Conservation (phyloP, 2,329 filamentous ascomycete genomes). For the Neopestalotiopsis clavispora region DNA sequence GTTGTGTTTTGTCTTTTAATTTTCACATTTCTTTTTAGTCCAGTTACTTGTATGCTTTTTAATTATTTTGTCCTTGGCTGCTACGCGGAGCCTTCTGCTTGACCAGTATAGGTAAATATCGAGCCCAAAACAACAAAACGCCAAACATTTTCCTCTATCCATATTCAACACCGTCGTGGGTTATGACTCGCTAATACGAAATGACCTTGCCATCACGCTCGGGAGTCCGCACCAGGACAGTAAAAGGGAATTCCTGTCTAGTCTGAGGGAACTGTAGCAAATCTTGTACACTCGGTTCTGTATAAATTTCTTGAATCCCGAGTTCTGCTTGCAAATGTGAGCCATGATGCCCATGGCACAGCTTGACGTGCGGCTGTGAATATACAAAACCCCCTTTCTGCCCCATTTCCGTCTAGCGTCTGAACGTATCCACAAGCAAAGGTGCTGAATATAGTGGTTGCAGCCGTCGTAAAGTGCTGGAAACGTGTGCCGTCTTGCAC, state of each 20-base stretch:
- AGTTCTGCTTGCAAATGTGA: constrained; percentile 74
- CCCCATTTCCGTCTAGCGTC: constrained; percentile 28
- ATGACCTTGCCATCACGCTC: constrained; percentile 77
- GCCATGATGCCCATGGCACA: constrained; percentile 89
- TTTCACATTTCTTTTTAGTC: no score
- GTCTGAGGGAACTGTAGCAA: constrained; percentile 71
- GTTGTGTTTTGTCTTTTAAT: no score
- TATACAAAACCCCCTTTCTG: no score
- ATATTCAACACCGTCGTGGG: constrained; percentile 79
- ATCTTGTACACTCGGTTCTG: constrained; percentile 64
- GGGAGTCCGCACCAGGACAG: constrained; percentile 83
- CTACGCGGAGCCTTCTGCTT: no score
- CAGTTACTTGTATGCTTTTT: no score
- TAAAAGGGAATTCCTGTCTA: constrained; percentile 80
- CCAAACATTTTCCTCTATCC: constrained; percentile 58
- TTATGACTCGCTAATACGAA: constrained; percentile 95
- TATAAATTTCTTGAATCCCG: constrained; percentile 64
- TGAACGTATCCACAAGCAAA: constrained; percentile 78
- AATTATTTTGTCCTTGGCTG: no score
- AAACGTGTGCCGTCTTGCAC: no score
- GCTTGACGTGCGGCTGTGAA: no score
- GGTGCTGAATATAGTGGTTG: constrained; percentile 82
- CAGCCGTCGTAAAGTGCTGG: constrained; percentile 90
- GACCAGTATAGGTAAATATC: no score
- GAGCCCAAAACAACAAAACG: no score